phyloP scores from a whole-genome alignment of 78 protist genomes.

The Dictyostelium purpureum region DNA sequence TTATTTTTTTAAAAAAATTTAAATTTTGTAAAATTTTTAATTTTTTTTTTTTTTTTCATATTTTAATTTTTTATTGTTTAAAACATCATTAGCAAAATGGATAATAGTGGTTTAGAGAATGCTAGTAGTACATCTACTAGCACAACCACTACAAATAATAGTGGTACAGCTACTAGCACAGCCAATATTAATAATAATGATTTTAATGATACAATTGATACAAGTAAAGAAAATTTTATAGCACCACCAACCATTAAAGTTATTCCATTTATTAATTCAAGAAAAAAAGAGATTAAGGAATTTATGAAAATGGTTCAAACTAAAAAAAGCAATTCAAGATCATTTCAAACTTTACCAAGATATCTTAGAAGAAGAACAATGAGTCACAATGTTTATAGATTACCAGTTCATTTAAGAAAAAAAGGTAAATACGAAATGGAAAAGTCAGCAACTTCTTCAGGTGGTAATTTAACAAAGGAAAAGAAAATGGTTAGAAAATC shows the following conservation, averaged over 20 bases:
- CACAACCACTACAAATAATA: not conserved
- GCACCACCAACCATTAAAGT: not conserved
- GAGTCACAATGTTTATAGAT: constrained; percentile 79
- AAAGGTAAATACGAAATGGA: constrained; percentile 75
- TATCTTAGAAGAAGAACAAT: constrained; percentile 88
- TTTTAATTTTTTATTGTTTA: too few species aligned
- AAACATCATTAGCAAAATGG: too few species aligned
- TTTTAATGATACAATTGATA: not conserved
- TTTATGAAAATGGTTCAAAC: constrained; percentile 3
- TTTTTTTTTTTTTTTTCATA: too few species aligned
- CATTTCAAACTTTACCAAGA: constrained; percentile 87
- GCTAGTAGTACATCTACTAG: too few species aligned
- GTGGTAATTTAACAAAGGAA: not conserved
- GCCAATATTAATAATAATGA: not conserved
- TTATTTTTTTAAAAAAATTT: too few species aligned
- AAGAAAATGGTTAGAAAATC: constrained; percentile 28
- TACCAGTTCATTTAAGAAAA: constrained; percentile 78
- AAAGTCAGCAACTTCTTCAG: not conserved
- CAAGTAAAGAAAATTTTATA: not conserved
- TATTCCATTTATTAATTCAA: not conserved
- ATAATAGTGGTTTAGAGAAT: too few species aligned
- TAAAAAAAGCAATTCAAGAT: constrained; percentile 50
- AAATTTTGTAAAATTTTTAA: too few species aligned
- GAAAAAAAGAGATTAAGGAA: constrained; percentile 18
- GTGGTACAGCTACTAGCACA: not conserved